A percentile compares a stretch with the other conserved stretches of the same genome.
Evolutionary conservation across 176 grass and related monocot species (phyloP).

Genomic region (Phragmites australis): DNA sequence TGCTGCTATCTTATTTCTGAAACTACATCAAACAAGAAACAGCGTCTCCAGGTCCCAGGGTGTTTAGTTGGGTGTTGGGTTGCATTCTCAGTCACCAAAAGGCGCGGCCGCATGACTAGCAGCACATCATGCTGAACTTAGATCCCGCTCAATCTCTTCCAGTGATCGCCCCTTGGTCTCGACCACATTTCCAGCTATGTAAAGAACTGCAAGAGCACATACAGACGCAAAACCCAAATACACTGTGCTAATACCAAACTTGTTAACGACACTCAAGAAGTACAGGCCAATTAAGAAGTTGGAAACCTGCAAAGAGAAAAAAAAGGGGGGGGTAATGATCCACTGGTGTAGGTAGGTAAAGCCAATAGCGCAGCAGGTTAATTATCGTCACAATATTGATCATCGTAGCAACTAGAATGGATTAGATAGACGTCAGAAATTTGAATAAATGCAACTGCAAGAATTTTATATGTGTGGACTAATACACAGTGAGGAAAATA

Average conservation of each 20-base stretch:
- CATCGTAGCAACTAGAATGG: background rate
- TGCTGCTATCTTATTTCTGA: slow-evolving; percentile 33
- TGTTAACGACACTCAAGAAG: slow-evolving; percentile 89
- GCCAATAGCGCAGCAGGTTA: background rate
- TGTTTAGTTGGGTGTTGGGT: background rate
- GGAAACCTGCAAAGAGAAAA: slow-evolving; percentile 53
- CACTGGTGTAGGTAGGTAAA: background rate
- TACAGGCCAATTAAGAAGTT: slow-evolving; percentile 98
- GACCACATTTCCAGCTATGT: slow-evolving; percentile 84
- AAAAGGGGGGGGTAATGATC: background rate
- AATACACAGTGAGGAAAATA: background rate
- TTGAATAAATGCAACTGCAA: background rate
- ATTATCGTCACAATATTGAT: background rate
- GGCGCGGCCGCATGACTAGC: background rate
- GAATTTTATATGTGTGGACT: background rate
- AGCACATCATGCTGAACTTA: slow-evolving; percentile 41
- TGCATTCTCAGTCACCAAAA: slow-evolving; percentile 8
- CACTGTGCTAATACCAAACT: slow-evolving; percentile 78
- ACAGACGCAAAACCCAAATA: slow-evolving; percentile 88
- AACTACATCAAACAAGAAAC: slow-evolving; percentile 5
- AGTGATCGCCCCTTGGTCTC: slow-evolving; percentile 92
- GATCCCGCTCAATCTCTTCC: slow-evolving; percentile 85
- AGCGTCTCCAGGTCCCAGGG: background rate
- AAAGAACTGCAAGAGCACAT: slow-evolving; percentile 74
- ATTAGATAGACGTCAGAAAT: background rate